phyloP scores from a whole-genome alignment of 257 asterid genomes.

The Salvia splendens region DNA sequence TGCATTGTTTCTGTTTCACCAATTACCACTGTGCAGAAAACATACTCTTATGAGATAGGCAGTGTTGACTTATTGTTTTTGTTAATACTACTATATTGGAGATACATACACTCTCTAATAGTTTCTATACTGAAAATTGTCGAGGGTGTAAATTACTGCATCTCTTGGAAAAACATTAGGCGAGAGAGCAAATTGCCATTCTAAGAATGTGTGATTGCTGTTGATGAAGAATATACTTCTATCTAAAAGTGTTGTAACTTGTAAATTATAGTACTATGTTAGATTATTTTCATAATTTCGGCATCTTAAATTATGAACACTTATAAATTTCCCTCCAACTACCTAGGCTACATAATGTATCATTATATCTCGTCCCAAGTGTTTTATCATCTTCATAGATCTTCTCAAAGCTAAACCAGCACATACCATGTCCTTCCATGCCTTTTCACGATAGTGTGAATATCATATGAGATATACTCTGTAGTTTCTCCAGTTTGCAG shows the following conservation, averaged over 20 bases:
- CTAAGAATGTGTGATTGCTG: background rate
- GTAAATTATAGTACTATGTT: background rate
- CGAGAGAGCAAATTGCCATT: background rate
- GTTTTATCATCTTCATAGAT: background rate
- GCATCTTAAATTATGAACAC: background rate
- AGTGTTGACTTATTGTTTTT: background rate
- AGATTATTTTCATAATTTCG: slow-evolving; percentile 1
- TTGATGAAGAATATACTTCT: background rate
- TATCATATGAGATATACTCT: background rate
- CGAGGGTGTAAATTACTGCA: background rate
- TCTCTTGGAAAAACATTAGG: background rate
- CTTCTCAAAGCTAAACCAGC: slow-evolving; percentile 1
- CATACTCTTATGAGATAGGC: slow-evolving; percentile 6
- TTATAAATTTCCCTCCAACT: slow-evolving; percentile 11
- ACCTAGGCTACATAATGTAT: background rate
- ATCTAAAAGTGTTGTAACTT: background rate
- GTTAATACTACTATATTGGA: background rate
- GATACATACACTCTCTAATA: background rate
- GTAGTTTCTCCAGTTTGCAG: background rate
- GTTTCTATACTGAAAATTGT: slow-evolving; percentile 7
- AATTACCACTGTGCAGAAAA: background rate
- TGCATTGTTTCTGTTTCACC: slow-evolving; percentile 3
- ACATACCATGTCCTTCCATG: background rate
- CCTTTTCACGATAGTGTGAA: background rate
- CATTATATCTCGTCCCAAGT: background rate